These are phyloP conservation scores for Trichopus zeylanicus DNA, from an alignment of 116 monocot species.

Conservation along the genomic window DNA sequence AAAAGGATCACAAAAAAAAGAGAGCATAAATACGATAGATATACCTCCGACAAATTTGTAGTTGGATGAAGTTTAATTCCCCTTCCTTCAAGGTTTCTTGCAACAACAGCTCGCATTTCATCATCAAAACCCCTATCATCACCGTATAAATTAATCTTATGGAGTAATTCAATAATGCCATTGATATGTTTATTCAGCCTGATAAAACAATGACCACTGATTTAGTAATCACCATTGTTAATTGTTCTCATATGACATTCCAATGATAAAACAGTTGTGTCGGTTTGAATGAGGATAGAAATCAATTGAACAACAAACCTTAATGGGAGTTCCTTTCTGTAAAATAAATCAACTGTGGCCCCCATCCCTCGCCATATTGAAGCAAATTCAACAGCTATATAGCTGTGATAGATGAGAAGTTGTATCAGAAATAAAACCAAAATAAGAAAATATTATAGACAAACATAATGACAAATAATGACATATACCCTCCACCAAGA, in stretches of 20 bases:
- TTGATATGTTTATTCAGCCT: neutral
- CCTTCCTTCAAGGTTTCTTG: constrained; percentile 90
- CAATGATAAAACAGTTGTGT: no score
- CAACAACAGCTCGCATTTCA: constrained; percentile 84
- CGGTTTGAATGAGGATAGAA: neutral
- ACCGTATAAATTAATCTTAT: neutral
- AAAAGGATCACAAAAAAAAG: no score
- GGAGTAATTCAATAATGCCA: neutral
- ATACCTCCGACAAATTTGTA: constrained; percentile 48
- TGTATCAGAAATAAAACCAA: constrained; percentile 4
- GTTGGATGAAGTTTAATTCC: constrained; percentile 87
- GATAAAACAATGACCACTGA: no score
- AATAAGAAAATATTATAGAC: neutral
- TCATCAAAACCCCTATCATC: constrained; percentile 86
- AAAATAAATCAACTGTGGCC: constrained; percentile 80
- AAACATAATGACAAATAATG: neutral
- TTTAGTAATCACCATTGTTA: no score
- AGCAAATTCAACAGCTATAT: constrained; percentile 99
- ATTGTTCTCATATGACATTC: no score
- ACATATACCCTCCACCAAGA: constrained; percentile 89
- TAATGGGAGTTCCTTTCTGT: constrained; percentile 87
- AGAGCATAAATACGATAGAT: constrained; percentile 3
- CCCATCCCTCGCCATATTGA: constrained; percentile 99
- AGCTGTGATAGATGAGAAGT: constrained; percentile 30
- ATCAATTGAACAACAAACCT: no score